Evolutionary conservation across 2,329 filamentous ascomycete species (phyloP).

Genomic region (Clonostachys byssicola): DNA sequence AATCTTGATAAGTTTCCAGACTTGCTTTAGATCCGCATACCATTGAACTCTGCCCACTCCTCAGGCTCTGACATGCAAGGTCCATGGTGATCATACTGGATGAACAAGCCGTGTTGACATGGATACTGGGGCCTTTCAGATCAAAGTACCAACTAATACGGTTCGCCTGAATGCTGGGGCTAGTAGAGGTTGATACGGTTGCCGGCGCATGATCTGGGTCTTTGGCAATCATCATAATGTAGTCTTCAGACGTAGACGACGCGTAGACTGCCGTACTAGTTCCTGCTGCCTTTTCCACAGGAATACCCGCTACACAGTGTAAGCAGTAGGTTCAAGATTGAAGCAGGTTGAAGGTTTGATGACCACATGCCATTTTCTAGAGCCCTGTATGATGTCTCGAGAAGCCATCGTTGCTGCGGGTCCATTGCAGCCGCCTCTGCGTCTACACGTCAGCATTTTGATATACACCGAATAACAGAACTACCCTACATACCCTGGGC

Average conservation of each 20-base stretch:
- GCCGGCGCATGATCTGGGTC: conserved; percentile 39
- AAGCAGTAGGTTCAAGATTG: no score
- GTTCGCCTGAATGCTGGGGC: conserved; percentile 37
- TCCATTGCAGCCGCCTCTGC: conserved; percentile 45
- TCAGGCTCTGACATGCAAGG: conserved; percentile 39
- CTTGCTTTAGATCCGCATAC: not conserved
- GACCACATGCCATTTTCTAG: conserved; percentile 33
- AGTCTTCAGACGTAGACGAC: conserved; percentile 42
- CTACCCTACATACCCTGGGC: conserved; percentile 21
- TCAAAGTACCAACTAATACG: conserved; percentile 49
- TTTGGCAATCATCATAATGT: conserved; percentile 36
- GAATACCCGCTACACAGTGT: conserved; percentile 31
- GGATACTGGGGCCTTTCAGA: conserved; percentile 44
- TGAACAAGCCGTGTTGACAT: conserved; percentile 45
- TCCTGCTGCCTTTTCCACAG: conserved; percentile 39
- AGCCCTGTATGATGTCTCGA: conserved; percentile 50
- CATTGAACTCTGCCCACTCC: conserved; percentile 30
- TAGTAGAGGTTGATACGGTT: conserved; percentile 10
- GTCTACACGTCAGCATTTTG: no score
- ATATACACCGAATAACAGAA: no score
- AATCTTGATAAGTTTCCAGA: no score
- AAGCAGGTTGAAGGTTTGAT: no score
- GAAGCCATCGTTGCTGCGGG: conserved; percentile 46
- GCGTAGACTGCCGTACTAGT: conserved; percentile 45
- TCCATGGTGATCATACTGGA: conserved; percentile 42